These are phyloP conservation scores for Murraya paniculata DNA, from an alignment of 345 rosid genomes.

Conservation along the genomic window DNA sequence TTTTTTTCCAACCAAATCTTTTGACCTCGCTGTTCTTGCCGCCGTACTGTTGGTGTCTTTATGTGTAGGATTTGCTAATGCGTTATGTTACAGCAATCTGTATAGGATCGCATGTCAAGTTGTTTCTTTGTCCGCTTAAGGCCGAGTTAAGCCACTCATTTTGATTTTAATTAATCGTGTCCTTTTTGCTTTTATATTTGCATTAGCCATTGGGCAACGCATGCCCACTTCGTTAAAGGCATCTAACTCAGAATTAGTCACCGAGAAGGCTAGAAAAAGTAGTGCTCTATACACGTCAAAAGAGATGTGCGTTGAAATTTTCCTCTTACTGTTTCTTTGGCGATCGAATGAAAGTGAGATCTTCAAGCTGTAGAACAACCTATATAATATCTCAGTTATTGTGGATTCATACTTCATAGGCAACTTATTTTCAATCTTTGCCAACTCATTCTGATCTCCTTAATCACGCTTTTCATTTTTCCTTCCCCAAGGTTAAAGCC, in stretches of 20 bases:
- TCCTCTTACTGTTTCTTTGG: background rate
- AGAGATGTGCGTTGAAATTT: slow-evolving; percentile 18
- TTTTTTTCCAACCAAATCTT: background rate
- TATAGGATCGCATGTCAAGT: background rate
- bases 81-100: background rate
- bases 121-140: slow-evolving; percentile 6
- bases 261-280: background rate
- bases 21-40: background rate
- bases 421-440: slow-evolving; percentile 7
- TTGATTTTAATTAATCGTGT: background rate
- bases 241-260: background rate
- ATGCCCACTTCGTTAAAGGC: background rate
- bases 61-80: background rate
- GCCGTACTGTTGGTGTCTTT: background rate
- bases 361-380: background rate
- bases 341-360: background rate
- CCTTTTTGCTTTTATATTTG: background rate
- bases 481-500: background rate
- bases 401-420: background rate
- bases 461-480: background rate
- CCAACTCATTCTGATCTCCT: slow-evolving; percentile 8
- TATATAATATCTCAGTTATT: background rate
- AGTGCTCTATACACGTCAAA: slow-evolving; percentile 7
- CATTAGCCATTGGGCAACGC: background rate
- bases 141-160: background rate